Percentiles rank a stretch among this genome's conserved stretches.
These are phyloP conservation scores for Blumeriella jaapii DNA, from an alignment of 2,329 filamentous ascomycete species.

Conservation along the genomic window DNA sequence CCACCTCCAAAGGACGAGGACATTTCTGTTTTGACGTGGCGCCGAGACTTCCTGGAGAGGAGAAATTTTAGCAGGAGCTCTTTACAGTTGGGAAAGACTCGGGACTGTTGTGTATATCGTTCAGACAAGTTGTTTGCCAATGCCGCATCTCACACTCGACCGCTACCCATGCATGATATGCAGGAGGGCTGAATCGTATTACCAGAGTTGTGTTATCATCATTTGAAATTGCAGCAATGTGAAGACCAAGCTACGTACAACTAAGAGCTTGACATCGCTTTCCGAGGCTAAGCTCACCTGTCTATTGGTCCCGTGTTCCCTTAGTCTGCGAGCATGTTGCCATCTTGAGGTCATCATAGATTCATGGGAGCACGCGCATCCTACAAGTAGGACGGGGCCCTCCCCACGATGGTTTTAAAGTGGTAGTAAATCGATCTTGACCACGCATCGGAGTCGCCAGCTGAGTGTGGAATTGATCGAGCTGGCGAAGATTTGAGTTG, in stretches of 20 bases:
- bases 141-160: slow-evolving; percentile 36
- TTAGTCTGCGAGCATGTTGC: slow-evolving; percentile 34
- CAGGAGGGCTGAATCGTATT: slow-evolving; percentile 41
- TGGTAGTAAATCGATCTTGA: slow-evolving; percentile 50
- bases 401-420: slow-evolving; percentile 80
- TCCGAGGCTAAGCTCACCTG: background rate
- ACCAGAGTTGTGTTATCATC: slow-evolving; percentile 33
- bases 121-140: slow-evolving; percentile 10
- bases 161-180: slow-evolving; percentile 28
- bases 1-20: no score
- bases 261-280: no score
- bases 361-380: slow-evolving; percentile 46
- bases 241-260: slow-evolving; percentile 4
- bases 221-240: slow-evolving; percentile 7
- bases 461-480: slow-evolving; percentile 41
- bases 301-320: background rate
- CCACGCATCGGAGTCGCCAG: slow-evolving; percentile 62
- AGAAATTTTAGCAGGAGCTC: no score
- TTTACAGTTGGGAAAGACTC: no score
- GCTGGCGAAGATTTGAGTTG: slow-evolving; percentile 66
- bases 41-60: no score
- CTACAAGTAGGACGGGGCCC: slow-evolving; percentile 34
- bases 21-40: no score
- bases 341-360: slow-evolving; percentile 56
- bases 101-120: no score